Base-by-base conservation (phyloP, 805 yeast genomes). In the Candida tallmaniae region DNA sequence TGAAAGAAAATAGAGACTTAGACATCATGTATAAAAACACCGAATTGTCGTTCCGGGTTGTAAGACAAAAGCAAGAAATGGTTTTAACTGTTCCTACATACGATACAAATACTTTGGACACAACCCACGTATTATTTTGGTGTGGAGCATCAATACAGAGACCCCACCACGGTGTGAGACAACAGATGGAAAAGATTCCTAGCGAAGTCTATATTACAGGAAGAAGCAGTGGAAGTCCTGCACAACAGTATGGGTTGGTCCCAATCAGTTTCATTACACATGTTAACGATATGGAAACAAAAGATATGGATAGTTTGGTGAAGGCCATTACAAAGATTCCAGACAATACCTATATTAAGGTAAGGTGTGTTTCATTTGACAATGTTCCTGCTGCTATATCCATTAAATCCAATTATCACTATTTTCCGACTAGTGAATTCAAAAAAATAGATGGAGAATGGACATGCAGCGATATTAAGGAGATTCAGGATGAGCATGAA, bases 91-190 rank as follows among this genome's bases (percentile, higher is more conserved):
- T 84, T 7, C 79, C 83, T 8, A 78, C 94, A 3, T 73, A 76
- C 2, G 73, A 74, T 14, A 71, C 88, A 3, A 63, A 68, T 19
- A 68, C 70, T 25, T 60, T 77, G 29, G 65, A 70, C 36, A 86
- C 95, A 2, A 72, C 74, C 24, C 79, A 80, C 36, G 63, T 86
- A 25, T 80, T 84, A 6, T 68, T 74, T 31, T 89, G 95, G 93
- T 76, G 88, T 34, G 96, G 96, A 15, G 80, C 88, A 25, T 61
- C 82, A 5, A 57, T 89, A 22, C 97, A 89, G 52, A 73, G 77
- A 24, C 96, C 96, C n/a, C 96, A 87, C 56, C 94, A 83, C 51
- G 90, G 93, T 6, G 96, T 88, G 12, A 76, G 89, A 42, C 96
- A 88, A 61, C 78, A 83, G 24, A 80, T 84, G 74, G 75, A 76